Base-by-base conservation (phyloP, 2,329 filamentous ascomycete species). In the Onygenales sp. region DNA sequence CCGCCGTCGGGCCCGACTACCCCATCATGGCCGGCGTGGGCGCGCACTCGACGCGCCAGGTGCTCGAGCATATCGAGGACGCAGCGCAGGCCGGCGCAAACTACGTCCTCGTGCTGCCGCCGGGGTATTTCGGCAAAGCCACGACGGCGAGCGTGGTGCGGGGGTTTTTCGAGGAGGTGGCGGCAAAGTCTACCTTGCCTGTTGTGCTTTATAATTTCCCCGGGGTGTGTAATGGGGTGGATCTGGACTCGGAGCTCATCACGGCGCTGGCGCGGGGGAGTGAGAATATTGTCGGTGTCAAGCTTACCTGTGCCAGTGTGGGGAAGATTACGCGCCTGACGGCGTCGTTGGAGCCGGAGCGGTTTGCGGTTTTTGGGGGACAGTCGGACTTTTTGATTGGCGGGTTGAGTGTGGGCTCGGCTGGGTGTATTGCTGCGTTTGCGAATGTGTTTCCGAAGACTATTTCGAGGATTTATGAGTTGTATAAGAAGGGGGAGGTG, bases 121-220 rank as follows among this genome's bases (percentile, higher is more conserved):
- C 80, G 1, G 82, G 77, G 5, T 86, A 86, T 67, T 86, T 85
- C 61, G 81, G 79, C 59, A 84, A 83, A 66, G 77, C 78, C 11
- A 84, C 80, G 3, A 80, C 76, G 3, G 72, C 75, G 17, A 72
- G 69, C 10, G 79, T 85, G 27, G 72, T 86, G 32, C 75, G 78
- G 61, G 69, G 72, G 48, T 86, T 86, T 71, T 86, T 78, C 61
- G 68, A 69, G 46, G 77, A 84, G 33, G 71, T 86, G 3, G 79
- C 81, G 0, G 65, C 66, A n/a, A 66, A 71, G 49, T 74, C 72
- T 2, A 68, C 75, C 2, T 66, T 86, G 2, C 82, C 82, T 0
- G 72, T 86, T 35, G 75, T 87, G 42, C 68, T 86, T 11, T 85
- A 86, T 68, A 86, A 86, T 66, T 87, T 86, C 68, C 84, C 84